Conservation (phyloP, 2,329 filamentous ascomycete genomes). For the Colletotrichum spaethianum region DNA sequence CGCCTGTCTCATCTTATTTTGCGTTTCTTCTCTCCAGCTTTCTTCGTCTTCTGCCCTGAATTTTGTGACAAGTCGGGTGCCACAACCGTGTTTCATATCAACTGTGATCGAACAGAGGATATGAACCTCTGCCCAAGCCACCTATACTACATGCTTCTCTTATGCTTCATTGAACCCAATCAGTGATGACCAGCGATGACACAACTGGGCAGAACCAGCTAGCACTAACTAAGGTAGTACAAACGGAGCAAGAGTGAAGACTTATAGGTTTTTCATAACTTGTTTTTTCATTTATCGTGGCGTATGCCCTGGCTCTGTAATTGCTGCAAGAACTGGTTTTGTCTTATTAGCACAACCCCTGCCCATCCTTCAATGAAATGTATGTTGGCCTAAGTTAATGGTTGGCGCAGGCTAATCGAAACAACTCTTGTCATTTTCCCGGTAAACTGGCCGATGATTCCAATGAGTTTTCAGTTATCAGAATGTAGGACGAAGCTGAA, state of each 20-base stretch:
- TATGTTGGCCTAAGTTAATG: too few relatives aligned
- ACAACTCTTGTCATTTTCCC: background rate
- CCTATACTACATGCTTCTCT: background rate
- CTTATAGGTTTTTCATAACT: too few relatives aligned
- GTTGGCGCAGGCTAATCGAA: too few relatives aligned
- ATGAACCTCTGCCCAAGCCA: background rate
- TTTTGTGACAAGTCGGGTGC: background rate
- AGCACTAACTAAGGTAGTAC: too few relatives aligned
- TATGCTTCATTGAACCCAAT: background rate
- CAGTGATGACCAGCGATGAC: background rate
- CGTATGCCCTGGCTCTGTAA: background rate
- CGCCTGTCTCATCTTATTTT: background rate
- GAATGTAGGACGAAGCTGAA: background rate
- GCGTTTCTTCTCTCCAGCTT: background rate
- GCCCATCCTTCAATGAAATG: background rate
- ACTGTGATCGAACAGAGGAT: background rate
- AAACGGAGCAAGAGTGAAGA: too few relatives aligned
- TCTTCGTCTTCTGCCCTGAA: background rate
- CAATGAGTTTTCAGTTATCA: background rate
- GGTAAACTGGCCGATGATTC: too few relatives aligned
- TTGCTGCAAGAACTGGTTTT: background rate
- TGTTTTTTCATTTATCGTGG: too few relatives aligned
- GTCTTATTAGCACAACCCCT: background rate
- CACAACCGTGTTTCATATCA: background rate
- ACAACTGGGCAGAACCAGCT: too few relatives aligned